Conservation (phyloP, 805 yeast species). For the Ogataea sp. region DNA sequence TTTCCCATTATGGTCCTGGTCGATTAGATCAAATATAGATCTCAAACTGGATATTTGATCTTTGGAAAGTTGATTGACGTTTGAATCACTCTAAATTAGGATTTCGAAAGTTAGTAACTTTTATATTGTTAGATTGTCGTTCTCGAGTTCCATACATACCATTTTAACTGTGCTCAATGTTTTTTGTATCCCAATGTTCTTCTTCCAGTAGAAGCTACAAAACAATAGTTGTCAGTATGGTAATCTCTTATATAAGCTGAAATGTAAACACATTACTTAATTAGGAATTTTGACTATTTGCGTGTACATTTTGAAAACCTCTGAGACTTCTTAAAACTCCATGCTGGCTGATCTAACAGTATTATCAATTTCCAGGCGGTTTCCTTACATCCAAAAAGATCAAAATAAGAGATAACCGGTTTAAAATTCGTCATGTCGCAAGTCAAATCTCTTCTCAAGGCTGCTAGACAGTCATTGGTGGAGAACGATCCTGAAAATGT, state of each 20-base stretch:
- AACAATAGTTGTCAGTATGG: too few species aligned
- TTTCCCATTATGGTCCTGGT: conserved; percentile 70
- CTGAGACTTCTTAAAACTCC: too few species aligned
- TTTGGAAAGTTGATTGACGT: conserved; percentile 35
- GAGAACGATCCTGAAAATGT: conserved; percentile 56
- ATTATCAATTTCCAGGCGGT: too few species aligned
- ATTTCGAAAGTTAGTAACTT: not conserved
- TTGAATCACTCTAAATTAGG: not conserved
- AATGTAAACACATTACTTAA: conserved; percentile 1
- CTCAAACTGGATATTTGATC: conserved; percentile 59
- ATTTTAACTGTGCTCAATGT: not conserved
- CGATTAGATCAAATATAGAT: conserved; percentile 73
- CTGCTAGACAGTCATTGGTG: conserved; percentile 44
- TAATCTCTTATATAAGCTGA: not conserved
- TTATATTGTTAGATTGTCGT: too few species aligned
- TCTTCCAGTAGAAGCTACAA: too few species aligned
- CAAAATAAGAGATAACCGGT: too few species aligned
- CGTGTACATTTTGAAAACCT: too few species aligned
- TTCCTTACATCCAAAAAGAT: too few species aligned
- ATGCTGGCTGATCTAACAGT: too few species aligned
- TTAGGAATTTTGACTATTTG: not conserved
- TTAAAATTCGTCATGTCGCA: too few species aligned
- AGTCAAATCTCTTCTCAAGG: conserved; percentile 29
- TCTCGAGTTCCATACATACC: not conserved
- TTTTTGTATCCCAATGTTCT: too few species aligned